Conservation (phyloP, 768 basidiomycete species). For the Tylopilus intermedius region DNA sequence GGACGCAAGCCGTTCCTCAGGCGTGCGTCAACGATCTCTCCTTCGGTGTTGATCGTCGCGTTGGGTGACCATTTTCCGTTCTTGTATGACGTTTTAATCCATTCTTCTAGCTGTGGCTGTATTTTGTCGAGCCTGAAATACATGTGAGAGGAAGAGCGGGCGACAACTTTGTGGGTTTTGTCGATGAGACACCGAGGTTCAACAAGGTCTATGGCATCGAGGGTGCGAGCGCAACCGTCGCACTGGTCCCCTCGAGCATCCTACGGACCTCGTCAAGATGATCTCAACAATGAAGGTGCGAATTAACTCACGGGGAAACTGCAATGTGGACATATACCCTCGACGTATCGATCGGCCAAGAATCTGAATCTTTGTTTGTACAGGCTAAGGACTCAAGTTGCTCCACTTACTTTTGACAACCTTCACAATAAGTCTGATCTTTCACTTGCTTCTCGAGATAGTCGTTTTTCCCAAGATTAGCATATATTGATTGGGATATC, state of each 20-base stretch:
- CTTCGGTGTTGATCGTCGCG: conserved; percentile 82
- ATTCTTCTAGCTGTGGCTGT: conserved; percentile 79
- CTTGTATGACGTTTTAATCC: conserved; percentile 76
- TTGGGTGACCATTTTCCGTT: conserved; percentile 92
- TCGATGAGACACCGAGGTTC: conserved; percentile 92
- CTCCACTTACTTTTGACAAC: conserved; percentile 66
- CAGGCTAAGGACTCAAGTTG: background rate
- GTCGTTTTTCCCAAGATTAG: conserved; percentile 73
- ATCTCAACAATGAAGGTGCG: background rate
- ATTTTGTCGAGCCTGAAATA: conserved; percentile 82
- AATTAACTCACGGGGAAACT: conserved; percentile 59
- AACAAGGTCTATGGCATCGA: conserved; percentile 89
- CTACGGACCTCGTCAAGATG: conserved; percentile 31
- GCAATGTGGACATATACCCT: conserved; percentile 96
- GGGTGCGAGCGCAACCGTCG: conserved; percentile 86
- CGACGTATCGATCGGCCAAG: conserved; percentile 94
- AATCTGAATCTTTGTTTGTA: conserved; percentile 48
- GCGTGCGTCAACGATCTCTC: conserved; percentile 85
- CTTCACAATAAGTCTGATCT: conserved; percentile 93
- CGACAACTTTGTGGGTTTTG: conserved; percentile 71
- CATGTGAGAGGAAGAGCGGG: conserved; percentile 82
- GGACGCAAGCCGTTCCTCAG: conserved; percentile 81
- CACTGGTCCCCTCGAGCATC: conserved; percentile 99
- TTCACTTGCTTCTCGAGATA: conserved; percentile 78
- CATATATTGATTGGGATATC: conserved; percentile 87